Percentiles rank a stretch among this genome's conserved stretches.
Conservation (phyloP, 768 basidiomycete species). For the Amanita rubescens region DNA sequence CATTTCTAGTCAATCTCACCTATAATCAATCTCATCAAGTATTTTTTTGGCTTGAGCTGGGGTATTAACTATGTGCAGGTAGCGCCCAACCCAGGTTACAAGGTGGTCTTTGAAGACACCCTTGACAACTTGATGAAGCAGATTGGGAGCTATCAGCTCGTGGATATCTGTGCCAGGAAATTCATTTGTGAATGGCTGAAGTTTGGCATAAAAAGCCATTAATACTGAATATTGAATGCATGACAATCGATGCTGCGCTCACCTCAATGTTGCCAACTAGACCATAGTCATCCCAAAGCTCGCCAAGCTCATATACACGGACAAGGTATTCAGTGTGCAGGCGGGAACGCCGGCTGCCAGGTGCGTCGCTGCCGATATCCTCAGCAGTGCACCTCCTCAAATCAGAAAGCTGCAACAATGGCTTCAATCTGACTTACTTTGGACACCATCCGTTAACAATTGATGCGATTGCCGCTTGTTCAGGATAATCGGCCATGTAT, state of each 20-base stretch:
- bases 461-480: slow-evolving; percentile 13
- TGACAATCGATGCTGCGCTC: not conserved
- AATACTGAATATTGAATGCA: not conserved
- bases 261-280: slow-evolving; percentile 19
- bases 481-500: slow-evolving; percentile 21
- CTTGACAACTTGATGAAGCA: too few relatives aligned
- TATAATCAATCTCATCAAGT: slow-evolving; percentile 22
- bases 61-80: slow-evolving; percentile 15
- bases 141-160: too few relatives aligned
- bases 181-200: slow-evolving; percentile 17
- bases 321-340: slow-evolving; percentile 12
- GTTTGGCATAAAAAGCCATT: not conserved
- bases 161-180: slow-evolving; percentile 22
- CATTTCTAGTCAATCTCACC: slow-evolving; percentile 11
- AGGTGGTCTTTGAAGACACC: slow-evolving; percentile 30
- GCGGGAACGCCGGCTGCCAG: not conserved
- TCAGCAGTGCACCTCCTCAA: not conserved
- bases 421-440: slow-evolving; percentile 12
- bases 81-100: slow-evolving; percentile 23
- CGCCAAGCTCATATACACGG: slow-evolving; percentile 5
- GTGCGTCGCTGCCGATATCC: not conserved
- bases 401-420: slow-evolving; percentile 1
- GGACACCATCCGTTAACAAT: slow-evolving; percentile 22
- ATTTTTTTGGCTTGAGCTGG: slow-evolving; percentile 13
- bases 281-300: slow-evolving; percentile 22